Evolutionary conservation across 2,329 filamentous ascomycete species (phyloP).

Genomic region (Pleomassaria siparia): DNA sequence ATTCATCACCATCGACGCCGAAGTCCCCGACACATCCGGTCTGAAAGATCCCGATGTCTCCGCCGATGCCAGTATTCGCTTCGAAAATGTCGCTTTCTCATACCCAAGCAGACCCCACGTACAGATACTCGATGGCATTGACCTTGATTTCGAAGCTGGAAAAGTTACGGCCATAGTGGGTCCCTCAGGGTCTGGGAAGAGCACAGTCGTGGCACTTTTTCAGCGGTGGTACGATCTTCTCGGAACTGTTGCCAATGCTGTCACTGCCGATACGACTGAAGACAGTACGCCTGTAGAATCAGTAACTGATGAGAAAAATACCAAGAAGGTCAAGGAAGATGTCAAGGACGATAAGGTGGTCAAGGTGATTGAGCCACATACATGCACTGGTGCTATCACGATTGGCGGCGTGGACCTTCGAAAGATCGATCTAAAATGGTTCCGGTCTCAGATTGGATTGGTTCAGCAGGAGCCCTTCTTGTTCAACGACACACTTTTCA

Average conservation of each 20-base stretch:
- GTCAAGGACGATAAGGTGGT: conserved; percentile 16
- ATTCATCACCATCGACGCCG: conserved; percentile 40
- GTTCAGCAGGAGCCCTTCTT: conserved; percentile 46
- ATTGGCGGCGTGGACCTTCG: conserved; percentile 32
- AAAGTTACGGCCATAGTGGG: conserved; percentile 75
- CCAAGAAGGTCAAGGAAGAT: conserved; percentile 14
- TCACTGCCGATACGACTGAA: conserved; percentile 4
- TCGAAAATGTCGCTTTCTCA: conserved; percentile 39
- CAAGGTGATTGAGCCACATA: conserved; percentile 26
- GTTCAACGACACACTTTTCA: conserved; percentile 44
- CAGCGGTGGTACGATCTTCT: conserved; percentile 67
- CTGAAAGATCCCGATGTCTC: conserved; percentile 38
- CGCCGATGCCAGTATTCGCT: conserved; percentile 36
- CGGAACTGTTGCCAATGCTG: conserved; percentile 2
- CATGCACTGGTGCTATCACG: conserved; percentile 34
- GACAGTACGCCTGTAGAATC: conserved; percentile 1
- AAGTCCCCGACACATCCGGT: conserved; percentile 30
- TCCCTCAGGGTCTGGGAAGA: conserved; percentile 72
- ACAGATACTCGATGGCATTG: conserved; percentile 63
- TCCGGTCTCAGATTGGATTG: conserved; percentile 49
- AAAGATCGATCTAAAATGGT: conserved; percentile 45
- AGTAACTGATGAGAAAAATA: conserved; percentile 1
- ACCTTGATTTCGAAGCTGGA: conserved; percentile 61
- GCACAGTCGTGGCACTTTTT: conserved; percentile 56
- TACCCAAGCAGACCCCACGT: conserved; percentile 58